phyloP scores from a whole-genome alignment of 257 asterid species.

The Parsonsia alboflavescens region DNA sequence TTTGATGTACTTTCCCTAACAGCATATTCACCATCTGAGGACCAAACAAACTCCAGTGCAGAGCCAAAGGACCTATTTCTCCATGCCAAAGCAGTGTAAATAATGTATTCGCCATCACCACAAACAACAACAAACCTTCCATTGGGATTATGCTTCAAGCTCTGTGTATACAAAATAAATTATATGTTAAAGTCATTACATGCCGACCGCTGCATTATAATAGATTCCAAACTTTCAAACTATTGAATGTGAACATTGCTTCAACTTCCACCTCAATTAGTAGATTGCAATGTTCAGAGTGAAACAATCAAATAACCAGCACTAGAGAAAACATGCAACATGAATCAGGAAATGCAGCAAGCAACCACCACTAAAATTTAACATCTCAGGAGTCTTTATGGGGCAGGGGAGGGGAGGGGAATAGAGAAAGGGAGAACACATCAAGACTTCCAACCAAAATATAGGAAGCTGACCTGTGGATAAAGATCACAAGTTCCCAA shows the following conservation, averaged over 20 bases:
- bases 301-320: neutral
- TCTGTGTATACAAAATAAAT: constrained; percentile 36
- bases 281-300: neutral
- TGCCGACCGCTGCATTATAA: neutral
- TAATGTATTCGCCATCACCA: constrained; percentile 94
- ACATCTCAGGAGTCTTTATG: neutral
- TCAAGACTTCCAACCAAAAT: neutral
- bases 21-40: constrained; percentile 96
- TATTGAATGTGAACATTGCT: neutral
- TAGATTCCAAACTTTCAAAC: neutral
- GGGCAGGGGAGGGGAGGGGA: neutral
- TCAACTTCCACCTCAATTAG: neutral
- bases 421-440: neutral
- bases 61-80: constrained; percentile 62
- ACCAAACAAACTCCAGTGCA: constrained; percentile 96
- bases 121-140: constrained; percentile 97
- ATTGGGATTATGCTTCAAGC: constrained; percentile 94
- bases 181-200: neutral
- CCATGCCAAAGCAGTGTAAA: constrained; percentile 70
- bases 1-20: constrained; percentile 93
- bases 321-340: neutral
- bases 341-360: neutral
- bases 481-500: constrained; percentile 97
- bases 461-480: constrained; percentile 68
- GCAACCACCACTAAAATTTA: neutral